Conservation (phyloP, 495 filamentous ascomycete genomes). For the Aspergillus nanangensis region DNA sequence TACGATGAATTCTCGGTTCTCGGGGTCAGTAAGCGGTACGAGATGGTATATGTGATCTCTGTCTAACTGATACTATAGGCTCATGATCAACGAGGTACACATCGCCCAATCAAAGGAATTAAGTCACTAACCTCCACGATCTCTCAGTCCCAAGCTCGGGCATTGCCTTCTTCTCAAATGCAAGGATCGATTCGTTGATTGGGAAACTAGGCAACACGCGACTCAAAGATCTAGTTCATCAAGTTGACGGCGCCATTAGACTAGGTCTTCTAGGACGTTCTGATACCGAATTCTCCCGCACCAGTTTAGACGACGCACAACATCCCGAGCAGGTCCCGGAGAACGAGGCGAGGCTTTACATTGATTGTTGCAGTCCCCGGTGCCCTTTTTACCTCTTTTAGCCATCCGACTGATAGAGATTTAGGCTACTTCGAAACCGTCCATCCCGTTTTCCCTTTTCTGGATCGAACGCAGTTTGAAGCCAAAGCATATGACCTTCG, state of each 20-base stretch:
- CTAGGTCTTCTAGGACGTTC: slow-evolving; percentile 1
- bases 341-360: not conserved
- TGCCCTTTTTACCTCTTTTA: not conserved
- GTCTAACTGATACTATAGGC: not conserved
- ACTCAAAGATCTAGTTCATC: slow-evolving; percentile 2
- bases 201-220: not conserved
- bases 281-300: slow-evolving; percentile 1
- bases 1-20: slow-evolving; percentile 8
- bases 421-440: slow-evolving; percentile 6
- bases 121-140: not conserved
- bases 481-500: not conserved
- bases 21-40: no score
- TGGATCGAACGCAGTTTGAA: not conserved
- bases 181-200: slow-evolving; percentile 2
- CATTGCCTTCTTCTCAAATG: slow-evolving; percentile 6
- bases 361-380: not conserved
- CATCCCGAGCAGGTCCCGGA: not conserved
- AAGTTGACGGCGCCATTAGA: slow-evolving; percentile 4
- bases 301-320: not conserved
- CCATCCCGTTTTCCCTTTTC: slow-evolving; percentile 8
- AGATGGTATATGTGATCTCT: no score
- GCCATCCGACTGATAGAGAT: not conserved
- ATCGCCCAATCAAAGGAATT: not conserved
- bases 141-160: slow-evolving; percentile 8
- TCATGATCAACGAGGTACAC: slow-evolving; percentile 2